A percentile compares a stretch with the other conserved stretches of the same genome.
Evolutionary conservation across 192 early-diverging fungal genomes (phyloP).

Genomic region (Coemansia aciculifera): DNA sequence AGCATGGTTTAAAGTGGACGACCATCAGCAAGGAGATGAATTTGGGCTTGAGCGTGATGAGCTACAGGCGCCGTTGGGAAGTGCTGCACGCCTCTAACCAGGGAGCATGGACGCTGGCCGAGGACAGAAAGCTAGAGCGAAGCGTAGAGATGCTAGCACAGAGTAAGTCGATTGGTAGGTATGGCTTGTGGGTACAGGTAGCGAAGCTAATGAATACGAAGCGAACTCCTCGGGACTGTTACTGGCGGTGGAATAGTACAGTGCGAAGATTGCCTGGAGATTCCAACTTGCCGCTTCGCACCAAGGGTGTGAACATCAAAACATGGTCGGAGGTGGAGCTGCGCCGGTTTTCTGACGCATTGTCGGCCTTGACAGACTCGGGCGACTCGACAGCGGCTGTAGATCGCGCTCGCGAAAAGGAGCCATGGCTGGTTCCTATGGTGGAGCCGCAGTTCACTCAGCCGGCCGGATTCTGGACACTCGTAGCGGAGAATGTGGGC

Average conservation of each 20-base stretch:
- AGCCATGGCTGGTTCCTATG: constrained; percentile 14
- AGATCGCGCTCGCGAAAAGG: background rate
- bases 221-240: constrained; percentile 13
- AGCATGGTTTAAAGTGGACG: constrained; percentile 1
- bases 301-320: background rate
- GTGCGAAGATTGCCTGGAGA: background rate
- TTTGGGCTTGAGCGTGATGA: constrained; percentile 5
- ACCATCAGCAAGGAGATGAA: background rate
- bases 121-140: constrained; percentile 8
- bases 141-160: background rate
- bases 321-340: constrained; percentile 6
- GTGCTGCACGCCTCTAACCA: constrained; percentile 3
- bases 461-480: constrained; percentile 11
- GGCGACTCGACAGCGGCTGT: background rate
- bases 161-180: background rate
- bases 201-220: constrained; percentile 6
- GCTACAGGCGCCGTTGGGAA: constrained; percentile 8
- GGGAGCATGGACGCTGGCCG: constrained; percentile 14
- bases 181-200: constrained; percentile 16
- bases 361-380: background rate
- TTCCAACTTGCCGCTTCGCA: background rate
- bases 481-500: constrained; percentile 7
- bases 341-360: background rate
- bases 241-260: constrained; percentile 7
- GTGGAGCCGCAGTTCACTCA: background rate